Base-by-base conservation (phyloP, 352 stramenopile species). In the Phytophthora podocarpi region DNA sequence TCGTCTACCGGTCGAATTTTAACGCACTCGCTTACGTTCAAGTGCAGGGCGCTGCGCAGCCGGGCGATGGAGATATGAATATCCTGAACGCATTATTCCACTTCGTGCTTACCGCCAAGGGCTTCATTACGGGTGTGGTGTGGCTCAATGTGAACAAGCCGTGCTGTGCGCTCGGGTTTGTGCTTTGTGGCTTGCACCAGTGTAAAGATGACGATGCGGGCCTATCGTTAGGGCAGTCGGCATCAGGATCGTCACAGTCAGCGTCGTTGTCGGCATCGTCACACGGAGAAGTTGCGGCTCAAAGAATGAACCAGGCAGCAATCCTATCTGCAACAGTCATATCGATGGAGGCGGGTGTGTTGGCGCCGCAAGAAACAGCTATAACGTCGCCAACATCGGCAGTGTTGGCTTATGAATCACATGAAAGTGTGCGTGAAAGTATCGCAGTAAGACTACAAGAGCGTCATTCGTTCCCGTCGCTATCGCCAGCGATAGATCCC, bases 111-210 rank as follows among this genome's bases (percentile, higher is more conserved):
- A 76, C 78, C 0, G 81, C 70, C 4, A 90, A 90, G 37, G 81
- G 81, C 0, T 90, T 81, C 57, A 79, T 89, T 16, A 83, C 69
- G 5, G 80, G 67, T 15, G 73, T 88, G 10, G 81, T 90, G 18
- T 90, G 81, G 81, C 46, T 90, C 16, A 73, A 55, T 24, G 79
- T 90, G 15, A 90, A 88, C 71, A 82, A 80, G 28, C 73, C 65
- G n/a, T 83, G 76, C 47, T 89, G 76, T 52, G 67, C 56, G n/a
- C 26, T 83, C 5, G 65, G 62, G 5, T 34, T 68, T 6, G 18
- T 74, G 4, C 35, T 76, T 20, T 83, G 68, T 55, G 54, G 76
- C 11, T 13, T 71, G 39, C 53, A 79, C 28, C 49, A 69, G 24
- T 75, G 59, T 24, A 60, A 47, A 36, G 39, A 69, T 24, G 47